Evolutionary conservation across 1,284 basidiomycete genomes (phyloP).

Genomic region (Exsudoporus floridanus): DNA sequence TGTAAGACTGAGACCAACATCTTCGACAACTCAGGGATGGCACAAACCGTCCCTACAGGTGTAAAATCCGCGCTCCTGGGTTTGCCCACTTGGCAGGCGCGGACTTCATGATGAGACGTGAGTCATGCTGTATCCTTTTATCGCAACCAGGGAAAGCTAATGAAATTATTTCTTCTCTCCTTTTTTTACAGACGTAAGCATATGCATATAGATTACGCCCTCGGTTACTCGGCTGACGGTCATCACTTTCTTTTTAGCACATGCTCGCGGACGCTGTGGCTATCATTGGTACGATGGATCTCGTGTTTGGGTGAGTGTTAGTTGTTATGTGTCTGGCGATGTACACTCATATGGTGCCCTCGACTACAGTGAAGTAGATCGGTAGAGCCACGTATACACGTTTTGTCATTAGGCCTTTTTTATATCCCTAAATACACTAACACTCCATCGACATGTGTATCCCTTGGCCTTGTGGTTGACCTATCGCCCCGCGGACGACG

Average conservation of each 20-base stretch:
- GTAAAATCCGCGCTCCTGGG: constrained; percentile 91
- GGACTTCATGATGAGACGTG: constrained; percentile 94
- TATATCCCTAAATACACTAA: constrained; percentile 11
- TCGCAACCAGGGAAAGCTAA: constrained; percentile 1
- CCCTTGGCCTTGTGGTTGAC: neutral
- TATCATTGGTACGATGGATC: constrained; percentile 93
- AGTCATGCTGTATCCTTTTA: constrained; percentile 26
- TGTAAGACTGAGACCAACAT: neutral
- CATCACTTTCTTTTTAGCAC: constrained; percentile 50
- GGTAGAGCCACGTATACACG: constrained; percentile 26
- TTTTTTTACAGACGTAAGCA: constrained; percentile 52
- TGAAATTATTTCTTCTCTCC: neutral
- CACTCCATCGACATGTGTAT: neutral
- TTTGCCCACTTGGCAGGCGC: constrained; percentile 91
- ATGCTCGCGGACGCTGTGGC: constrained; percentile 91
- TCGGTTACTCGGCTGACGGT: constrained; percentile 32
- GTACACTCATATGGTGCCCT: neutral
- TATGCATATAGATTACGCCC: neutral
- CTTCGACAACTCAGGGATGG: constrained; percentile 60
- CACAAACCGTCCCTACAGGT: constrained; percentile 89
- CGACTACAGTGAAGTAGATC: constrained; percentile 38
- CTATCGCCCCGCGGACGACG: neutral
- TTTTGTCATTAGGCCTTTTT: constrained; percentile 8
- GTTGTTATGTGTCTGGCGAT: neutral
- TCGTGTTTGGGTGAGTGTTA: constrained; percentile 74